Percentiles rank a stretch among this genome's conserved stretches.
Evolutionary conservation across 2,329 filamentous ascomycete genomes (phyloP).

Genomic region (Lojkania enalia): DNA sequence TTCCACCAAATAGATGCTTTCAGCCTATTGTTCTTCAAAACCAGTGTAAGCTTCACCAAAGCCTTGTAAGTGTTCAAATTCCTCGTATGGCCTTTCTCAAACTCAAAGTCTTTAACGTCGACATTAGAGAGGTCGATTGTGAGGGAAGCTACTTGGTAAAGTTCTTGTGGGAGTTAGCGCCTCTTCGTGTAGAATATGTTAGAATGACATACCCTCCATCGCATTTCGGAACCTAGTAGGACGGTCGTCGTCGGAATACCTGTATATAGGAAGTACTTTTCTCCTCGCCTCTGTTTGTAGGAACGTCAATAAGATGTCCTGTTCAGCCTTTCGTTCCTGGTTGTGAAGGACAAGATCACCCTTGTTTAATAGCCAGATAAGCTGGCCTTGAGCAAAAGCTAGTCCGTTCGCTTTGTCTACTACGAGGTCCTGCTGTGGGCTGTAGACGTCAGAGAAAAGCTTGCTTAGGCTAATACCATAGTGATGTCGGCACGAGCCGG

Average conservation of each 20-base stretch:
- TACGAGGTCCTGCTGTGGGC: slow-evolving; percentile 4
- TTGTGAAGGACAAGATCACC: slow-evolving; percentile 20
- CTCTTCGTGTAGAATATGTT: background rate
- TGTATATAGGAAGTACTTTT: slow-evolving; percentile 12
- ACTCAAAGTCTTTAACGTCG: slow-evolving; percentile 1
- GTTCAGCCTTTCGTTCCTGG: slow-evolving; percentile 6
- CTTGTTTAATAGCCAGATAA: slow-evolving; percentile 23
- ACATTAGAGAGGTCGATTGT: slow-evolving; percentile 9
- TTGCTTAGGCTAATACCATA: slow-evolving; percentile 23
- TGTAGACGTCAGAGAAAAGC: slow-evolving; percentile 13
- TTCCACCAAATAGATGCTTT: slow-evolving; percentile 15
- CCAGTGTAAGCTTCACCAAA: slow-evolving; percentile 11
- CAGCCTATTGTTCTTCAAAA: slow-evolving; percentile 10
- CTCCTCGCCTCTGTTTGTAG: slow-evolving; percentile 4
- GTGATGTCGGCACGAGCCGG: slow-evolving; percentile 17
- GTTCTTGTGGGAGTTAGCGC: slow-evolving; percentile 13
- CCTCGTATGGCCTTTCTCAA: background rate
- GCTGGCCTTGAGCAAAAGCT: slow-evolving; percentile 13
- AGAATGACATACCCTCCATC: slow-evolving; percentile 8
- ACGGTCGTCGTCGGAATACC: slow-evolving; percentile 14
- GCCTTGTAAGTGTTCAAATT: slow-evolving; percentile 7
- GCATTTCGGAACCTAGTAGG: slow-evolving; percentile 11
- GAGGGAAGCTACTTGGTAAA: slow-evolving; percentile 10
- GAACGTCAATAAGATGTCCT: slow-evolving; percentile 13
- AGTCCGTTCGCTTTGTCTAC: slow-evolving; percentile 2